A percentile compares a stretch with the other conserved stretches of the same genome.
These are phyloP conservation scores for Gossypium gossypioides DNA, from an alignment of 441 rosid species.

Conservation along the genomic window DNA sequence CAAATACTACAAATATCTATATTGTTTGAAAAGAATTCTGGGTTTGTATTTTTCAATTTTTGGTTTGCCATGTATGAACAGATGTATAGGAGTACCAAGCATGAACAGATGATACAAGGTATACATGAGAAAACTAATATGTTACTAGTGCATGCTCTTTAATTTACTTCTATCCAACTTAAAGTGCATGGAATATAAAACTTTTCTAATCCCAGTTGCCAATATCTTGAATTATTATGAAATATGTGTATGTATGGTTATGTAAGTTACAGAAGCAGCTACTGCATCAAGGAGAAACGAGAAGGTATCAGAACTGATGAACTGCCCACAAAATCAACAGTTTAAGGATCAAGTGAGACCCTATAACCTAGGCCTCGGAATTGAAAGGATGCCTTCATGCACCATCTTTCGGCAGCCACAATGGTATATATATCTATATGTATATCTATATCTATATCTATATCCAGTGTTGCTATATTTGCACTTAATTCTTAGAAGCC, in stretches of 20 bases:
- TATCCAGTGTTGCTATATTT: too few species aligned
- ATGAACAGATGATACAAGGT: conserved; percentile 73
- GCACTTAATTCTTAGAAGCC: too few species aligned
- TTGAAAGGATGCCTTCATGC: background rate
- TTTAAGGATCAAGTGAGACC: background rate
- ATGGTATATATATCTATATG: background rate
- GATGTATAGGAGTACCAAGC: conserved; percentile 76
- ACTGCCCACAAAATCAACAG: conserved; percentile 14
- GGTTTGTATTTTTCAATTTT: background rate
- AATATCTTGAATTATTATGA: background rate
- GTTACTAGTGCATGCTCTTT: background rate
- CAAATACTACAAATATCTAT: background rate
- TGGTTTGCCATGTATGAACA: conserved; percentile 18
- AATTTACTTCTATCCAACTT: background rate
- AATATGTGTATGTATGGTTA: background rate
- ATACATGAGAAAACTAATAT: conserved; percentile 2
- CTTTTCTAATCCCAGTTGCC: background rate
- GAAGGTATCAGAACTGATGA: background rate
- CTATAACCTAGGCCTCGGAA: conserved; percentile 8
- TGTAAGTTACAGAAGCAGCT: conserved; percentile 26
- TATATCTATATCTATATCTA: background rate
- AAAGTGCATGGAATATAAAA: background rate
- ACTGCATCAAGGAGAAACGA: conserved; percentile 18
- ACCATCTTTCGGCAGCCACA: background rate
- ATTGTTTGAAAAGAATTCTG: background rate